Evolutionary conservation across 2,329 filamentous ascomycete species (phyloP).

Genomic region (Aspergillus phoenicis): DNA sequence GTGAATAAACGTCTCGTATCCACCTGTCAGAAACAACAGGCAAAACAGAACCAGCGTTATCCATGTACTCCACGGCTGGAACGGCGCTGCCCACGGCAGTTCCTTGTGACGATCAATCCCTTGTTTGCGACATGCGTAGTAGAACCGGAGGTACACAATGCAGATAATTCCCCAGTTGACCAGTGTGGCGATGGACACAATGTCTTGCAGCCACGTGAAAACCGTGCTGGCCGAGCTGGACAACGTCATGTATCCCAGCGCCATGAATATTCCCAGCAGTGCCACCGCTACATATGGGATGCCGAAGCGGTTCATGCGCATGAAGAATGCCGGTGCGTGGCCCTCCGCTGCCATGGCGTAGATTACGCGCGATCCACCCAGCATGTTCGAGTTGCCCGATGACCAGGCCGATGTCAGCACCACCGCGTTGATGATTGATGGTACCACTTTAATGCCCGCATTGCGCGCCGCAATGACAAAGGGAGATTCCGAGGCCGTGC

Average conservation of each 20-base stretch:
- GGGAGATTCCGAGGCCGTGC: constrained; percentile 49
- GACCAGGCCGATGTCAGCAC: constrained; percentile 46
- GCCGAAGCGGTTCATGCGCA: constrained; percentile 47
- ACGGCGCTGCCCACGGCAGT: constrained; percentile 52
- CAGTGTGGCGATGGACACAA: constrained; percentile 42
- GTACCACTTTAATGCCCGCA: constrained; percentile 46
- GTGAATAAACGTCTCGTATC: constrained; percentile 55
- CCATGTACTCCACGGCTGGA: constrained; percentile 65
- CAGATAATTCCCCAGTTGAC: constrained; percentile 63
- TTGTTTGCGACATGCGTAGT: constrained; percentile 45
- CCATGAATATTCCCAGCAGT: constrained; percentile 56
- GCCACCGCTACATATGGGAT: constrained; percentile 60
- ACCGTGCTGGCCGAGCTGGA: constrained; percentile 57
- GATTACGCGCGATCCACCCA: constrained; percentile 40
- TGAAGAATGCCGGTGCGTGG: constrained; percentile 41
- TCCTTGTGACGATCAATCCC: constrained; percentile 33
- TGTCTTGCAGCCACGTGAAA: constrained; percentile 68
- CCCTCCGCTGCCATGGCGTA: constrained; percentile 43
- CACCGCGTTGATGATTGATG: constrained; percentile 44
- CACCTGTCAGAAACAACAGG: constrained; percentile 68
- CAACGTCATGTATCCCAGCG: constrained; percentile 66
- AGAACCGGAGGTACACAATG: constrained; percentile 57
- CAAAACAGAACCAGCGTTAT: constrained; percentile 57
- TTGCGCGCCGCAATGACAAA: constrained; percentile 56
- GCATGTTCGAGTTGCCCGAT: constrained; percentile 45